Percentiles rank a stretch among this genome's conserved stretches.
phyloP scores from a whole-genome alignment of 1,284 basidiomycete genomes.

The Trametes versicolor region DNA sequence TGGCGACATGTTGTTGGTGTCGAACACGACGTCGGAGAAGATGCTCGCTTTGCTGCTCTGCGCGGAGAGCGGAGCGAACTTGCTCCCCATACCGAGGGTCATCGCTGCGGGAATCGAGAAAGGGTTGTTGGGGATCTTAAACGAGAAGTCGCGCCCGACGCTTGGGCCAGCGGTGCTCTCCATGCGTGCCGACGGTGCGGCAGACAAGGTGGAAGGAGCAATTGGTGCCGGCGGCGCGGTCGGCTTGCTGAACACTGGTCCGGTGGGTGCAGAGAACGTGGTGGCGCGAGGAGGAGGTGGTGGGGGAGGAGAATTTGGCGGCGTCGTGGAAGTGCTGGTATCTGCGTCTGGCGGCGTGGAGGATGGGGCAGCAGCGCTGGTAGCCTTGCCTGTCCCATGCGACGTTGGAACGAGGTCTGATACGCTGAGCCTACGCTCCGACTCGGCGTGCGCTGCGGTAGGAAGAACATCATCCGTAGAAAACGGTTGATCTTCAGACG shows the following conservation, averaged over 20 bases:
- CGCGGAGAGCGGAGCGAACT: slow-evolving; percentile 51
- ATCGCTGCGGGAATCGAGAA: slow-evolving; percentile 56
- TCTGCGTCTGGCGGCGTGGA: slow-evolving; percentile 32
- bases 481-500: slow-evolving; percentile 8
- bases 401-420: slow-evolving; percentile 56
- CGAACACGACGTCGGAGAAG: slow-evolving; percentile 60
- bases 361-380: slow-evolving; percentile 9
- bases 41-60: slow-evolving; percentile 64
- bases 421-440: slow-evolving; percentile 57
- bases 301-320: slow-evolving; percentile 63
- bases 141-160: slow-evolving; percentile 37
- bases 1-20: slow-evolving; percentile 50
- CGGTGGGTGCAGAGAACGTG: slow-evolving; percentile 49
- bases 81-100: slow-evolving; percentile 53
- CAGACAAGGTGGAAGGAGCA: slow-evolving; percentile 38
- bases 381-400: slow-evolving; percentile 18
- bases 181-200: slow-evolving; percentile 14
- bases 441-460: slow-evolving; percentile 31
- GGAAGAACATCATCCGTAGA: slow-evolving; percentile 15
- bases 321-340: slow-evolving; percentile 62
- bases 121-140: slow-evolving; percentile 46
- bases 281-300: slow-evolving; percentile 39
- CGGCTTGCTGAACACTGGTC: slow-evolving; percentile 68
- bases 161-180: slow-evolving; percentile 10
- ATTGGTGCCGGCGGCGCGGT: slow-evolving; percentile 37